Conservation (phyloP, 2,329 filamentous ascomycete genomes). For the Alternaria incomplexa region DNA sequence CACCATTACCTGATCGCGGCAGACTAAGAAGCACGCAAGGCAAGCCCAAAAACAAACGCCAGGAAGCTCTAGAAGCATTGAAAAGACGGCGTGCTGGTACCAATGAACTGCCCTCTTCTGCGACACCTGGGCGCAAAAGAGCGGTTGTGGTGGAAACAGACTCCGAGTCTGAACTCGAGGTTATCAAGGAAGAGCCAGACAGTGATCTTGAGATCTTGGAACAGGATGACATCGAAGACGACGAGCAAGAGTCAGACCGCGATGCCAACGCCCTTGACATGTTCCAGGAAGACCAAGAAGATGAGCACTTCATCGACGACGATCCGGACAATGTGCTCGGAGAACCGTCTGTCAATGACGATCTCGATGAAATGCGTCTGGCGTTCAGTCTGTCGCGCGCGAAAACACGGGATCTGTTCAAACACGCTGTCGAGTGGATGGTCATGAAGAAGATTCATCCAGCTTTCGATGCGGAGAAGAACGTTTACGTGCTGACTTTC, state of each 20-base stretch:
- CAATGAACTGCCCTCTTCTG: constrained; percentile 31
- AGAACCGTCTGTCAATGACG: constrained; percentile 43
- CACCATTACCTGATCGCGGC: constrained; percentile 35
- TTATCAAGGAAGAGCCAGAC: constrained; percentile 43
- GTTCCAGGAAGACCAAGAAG: constrained; percentile 62
- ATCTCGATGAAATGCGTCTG: constrained; percentile 68
- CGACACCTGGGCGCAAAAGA: constrained; percentile 29
- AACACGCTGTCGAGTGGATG: constrained; percentile 78
- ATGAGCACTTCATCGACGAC: constrained; percentile 68
- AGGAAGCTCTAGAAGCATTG: constrained; percentile 52
- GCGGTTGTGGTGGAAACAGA: constrained; percentile 32
- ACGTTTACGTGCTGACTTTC: constrained; percentile 72
- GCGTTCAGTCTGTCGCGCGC: constrained; percentile 73
- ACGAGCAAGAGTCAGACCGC: constrained; percentile 28
- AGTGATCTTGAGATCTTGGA: constrained; percentile 19
- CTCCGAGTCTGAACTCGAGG: constrained; percentile 38
- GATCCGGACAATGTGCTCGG: constrained; percentile 64
- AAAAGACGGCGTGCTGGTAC: constrained; percentile 50
- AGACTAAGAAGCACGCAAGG: constrained; percentile 31
- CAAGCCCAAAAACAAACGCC: constrained; percentile 44
- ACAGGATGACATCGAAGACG: constrained; percentile 33
- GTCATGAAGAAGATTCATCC: constrained; percentile 80
- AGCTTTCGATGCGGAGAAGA: constrained; percentile 66
- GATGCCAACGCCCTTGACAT: constrained; percentile 47
- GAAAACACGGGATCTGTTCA: constrained; percentile 74